A percentile compares a stretch with the other conserved stretches of the same genome.
Evolutionary conservation across 2,329 filamentous ascomycete species (phyloP).

Genomic region (Cladosporium colombiae): DNA sequence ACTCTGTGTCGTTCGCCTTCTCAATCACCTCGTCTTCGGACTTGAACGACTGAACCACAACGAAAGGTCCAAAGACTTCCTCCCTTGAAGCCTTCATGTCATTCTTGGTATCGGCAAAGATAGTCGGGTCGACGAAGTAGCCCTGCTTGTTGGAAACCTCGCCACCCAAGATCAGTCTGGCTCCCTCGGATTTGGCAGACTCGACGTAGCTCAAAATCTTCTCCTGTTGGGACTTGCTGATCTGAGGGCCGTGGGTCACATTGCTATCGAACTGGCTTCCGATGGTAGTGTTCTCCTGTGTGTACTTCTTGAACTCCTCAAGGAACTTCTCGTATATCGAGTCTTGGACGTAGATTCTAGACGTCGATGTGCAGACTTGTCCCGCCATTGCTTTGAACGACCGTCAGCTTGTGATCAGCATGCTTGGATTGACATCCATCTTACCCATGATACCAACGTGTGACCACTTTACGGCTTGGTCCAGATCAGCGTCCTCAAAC

Average conservation of each 20-base stretch:
- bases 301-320: slow-evolving; percentile 59
- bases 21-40: slow-evolving; percentile 20
- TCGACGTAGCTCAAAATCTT: slow-evolving; percentile 70
- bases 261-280: slow-evolving; percentile 70
- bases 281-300: slow-evolving; percentile 62
- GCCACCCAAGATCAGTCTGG: slow-evolving; percentile 31
- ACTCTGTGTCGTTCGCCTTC: slow-evolving; percentile 52
- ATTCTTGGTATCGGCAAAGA: slow-evolving; percentile 60
- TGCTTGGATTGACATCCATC: slow-evolving; percentile 29
- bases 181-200: slow-evolving; percentile 54
- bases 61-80: slow-evolving; percentile 66
- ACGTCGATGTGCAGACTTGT: slow-evolving; percentile 62
- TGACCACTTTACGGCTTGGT: slow-evolving; percentile 67
- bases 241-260: slow-evolving; percentile 74
- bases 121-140: slow-evolving; percentile 64
- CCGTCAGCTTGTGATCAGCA: background rate
- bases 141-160: slow-evolving; percentile 51
- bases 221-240: slow-evolving; percentile 71
- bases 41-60: slow-evolving; percentile 59
- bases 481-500: slow-evolving; percentile 60
- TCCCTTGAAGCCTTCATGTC: slow-evolving; percentile 60
- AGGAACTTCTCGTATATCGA: slow-evolving; percentile 65
- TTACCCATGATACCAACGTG: slow-evolving; percentile 62
- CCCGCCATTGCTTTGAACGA: slow-evolving; percentile 36
- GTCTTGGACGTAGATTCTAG: slow-evolving; percentile 58